These are phyloP conservation scores for Rosa persica DNA, from an alignment of 306 rosid genomes.

Conservation along the genomic window DNA sequence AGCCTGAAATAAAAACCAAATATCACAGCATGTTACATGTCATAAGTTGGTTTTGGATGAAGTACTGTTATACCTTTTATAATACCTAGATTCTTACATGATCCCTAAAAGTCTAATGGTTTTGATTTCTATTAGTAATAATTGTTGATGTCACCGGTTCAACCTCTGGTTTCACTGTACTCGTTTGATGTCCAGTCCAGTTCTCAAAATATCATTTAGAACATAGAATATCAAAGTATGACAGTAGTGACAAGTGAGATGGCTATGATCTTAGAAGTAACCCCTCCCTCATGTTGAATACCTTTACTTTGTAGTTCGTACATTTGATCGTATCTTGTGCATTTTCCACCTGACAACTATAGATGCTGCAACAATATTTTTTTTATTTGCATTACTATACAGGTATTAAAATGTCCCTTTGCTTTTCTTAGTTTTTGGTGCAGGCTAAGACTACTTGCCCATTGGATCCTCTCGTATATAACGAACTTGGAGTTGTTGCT, in stretches of 20 bases:
- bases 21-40: background rate
- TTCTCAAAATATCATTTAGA: background rate
- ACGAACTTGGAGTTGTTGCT: conserved; percentile 98
- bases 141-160: background rate
- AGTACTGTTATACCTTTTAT: background rate
- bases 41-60: background rate
- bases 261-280: background rate
- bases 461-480: conserved; percentile 89
- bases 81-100: background rate
- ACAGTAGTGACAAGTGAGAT: background rate
- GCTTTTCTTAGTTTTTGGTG: conserved; percentile 58
- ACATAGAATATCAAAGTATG: background rate
- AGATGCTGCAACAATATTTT: background rate
- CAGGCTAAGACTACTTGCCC: conserved; percentile 88
- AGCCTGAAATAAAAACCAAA: background rate
- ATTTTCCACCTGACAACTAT: background rate
- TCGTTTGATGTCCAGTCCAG: background rate
- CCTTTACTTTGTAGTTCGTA: background rate
- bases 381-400: conserved; percentile 7
- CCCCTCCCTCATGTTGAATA: background rate
- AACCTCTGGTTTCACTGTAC: background rate
- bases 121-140: background rate
- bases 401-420: conserved; percentile 30
- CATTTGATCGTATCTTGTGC: background rate
- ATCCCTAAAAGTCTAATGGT: background rate